Evolutionary conservation across 129 eudicot genomes (phyloP).

Genomic region (carrot (Daucus carota)): DNA sequence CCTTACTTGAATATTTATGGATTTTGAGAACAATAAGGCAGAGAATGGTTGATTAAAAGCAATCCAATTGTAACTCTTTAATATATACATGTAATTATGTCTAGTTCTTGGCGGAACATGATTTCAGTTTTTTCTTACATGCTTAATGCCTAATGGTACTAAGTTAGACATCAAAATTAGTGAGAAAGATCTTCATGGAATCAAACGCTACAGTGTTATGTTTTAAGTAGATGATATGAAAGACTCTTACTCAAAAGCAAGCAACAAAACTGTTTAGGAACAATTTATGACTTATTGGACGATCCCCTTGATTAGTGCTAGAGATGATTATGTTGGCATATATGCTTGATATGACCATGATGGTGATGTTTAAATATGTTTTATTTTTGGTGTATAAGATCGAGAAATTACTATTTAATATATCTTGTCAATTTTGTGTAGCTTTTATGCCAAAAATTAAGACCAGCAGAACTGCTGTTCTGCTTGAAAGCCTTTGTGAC

Average conservation of each 20-base stretch:
- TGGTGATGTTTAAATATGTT: slow-evolving; percentile 1
- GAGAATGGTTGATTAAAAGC: neutral
- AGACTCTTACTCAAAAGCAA: neutral
- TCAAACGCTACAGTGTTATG: neutral
- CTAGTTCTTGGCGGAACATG: too few relatives aligned
- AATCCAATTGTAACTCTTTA: neutral
- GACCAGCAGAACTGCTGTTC: slow-evolving; percentile 50
- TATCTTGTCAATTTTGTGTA: slow-evolving; percentile 21
- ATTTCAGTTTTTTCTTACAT: too few relatives aligned
- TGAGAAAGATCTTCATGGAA: neutral
- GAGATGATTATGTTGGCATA: neutral
- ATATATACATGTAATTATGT: too few relatives aligned
- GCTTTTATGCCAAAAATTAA: slow-evolving; percentile 82
- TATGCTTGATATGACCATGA: neutral
- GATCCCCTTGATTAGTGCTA: neutral
- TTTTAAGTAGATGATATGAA: neutral
- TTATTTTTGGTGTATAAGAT: too few relatives aligned
- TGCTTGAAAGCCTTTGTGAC: slow-evolving; percentile 61
- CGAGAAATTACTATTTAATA: neutral
- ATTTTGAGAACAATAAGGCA: neutral
- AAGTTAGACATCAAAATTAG: neutral
- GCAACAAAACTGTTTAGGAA: neutral
- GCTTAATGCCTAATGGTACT: neutral
- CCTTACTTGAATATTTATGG: too few relatives aligned
- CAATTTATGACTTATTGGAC: neutral